Percentiles rank a stretch among this genome's conserved stretches.
Evolutionary conservation across 495 filamentous ascomycete species (phyloP).

Genomic region (Podospora appendiculata): DNA sequence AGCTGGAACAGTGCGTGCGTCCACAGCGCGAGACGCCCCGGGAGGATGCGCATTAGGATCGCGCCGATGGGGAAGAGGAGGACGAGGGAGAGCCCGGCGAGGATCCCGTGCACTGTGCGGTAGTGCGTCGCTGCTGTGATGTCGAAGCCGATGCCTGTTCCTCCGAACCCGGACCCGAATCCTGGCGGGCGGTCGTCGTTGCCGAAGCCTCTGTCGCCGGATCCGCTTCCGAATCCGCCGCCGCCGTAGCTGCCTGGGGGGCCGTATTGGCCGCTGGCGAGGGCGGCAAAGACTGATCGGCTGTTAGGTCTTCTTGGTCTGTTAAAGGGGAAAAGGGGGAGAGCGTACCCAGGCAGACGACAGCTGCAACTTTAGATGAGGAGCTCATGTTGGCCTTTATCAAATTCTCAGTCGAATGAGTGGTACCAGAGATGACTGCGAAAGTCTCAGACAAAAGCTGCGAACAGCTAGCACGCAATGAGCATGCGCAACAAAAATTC

Average conservation of each 20-base stretch:
- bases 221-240: not conserved
- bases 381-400: too few relatives aligned
- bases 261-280: not conserved
- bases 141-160: conserved; percentile 12
- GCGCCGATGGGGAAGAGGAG: conserved; percentile 49
- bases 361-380: not conserved
- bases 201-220: not conserved
- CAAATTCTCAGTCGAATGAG: too few relatives aligned
- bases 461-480: too few relatives aligned
- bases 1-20: conserved; percentile 52
- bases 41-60: conserved; percentile 43
- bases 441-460: too few relatives aligned
- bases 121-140: conserved; percentile 8
- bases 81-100: conserved; percentile 37
- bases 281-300: not conserved
- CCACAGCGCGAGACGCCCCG: conserved; percentile 20
- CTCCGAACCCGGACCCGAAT: not conserved
- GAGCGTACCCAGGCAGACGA: not conserved
- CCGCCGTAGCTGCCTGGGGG: not conserved
- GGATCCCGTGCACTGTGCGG: conserved; percentile 33
- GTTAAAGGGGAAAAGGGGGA: not conserved
- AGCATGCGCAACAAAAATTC: too few relatives aligned
- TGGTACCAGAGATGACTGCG: too few relatives aligned
- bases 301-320: not conserved
- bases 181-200: not conserved